phyloP scores from a whole-genome alignment of 2,329 filamentous ascomycete genomes.

The Colletotrichum sp. region DNA sequence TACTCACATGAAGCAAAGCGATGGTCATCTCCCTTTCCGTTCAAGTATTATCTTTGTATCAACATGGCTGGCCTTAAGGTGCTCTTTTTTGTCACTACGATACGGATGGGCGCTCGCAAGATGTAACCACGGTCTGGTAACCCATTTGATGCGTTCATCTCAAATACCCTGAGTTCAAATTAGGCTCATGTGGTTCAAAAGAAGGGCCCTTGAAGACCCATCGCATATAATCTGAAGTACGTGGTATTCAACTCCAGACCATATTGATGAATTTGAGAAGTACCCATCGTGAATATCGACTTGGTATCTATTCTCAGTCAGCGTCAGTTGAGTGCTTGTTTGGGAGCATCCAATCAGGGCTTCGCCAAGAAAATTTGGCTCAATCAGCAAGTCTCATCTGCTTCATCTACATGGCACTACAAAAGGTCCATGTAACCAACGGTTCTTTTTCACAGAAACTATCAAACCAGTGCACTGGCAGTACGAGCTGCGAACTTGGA shows the following conservation, averaged over 20 bases:
- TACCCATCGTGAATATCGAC: neutral
- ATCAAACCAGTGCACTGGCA: neutral
- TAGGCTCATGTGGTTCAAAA: neutral
- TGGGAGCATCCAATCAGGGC: neutral
- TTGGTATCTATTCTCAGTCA: neutral
- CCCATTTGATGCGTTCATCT: neutral
- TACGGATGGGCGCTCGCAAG: neutral
- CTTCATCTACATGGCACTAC: neutral
- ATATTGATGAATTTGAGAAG: neutral
- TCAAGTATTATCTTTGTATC: neutral
- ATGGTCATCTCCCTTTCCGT: accelerated
- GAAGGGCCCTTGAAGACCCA: neutral
- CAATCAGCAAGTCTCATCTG: neutral
- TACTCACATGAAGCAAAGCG: neutral
- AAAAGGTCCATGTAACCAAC: neutral
- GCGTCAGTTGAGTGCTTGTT: neutral
- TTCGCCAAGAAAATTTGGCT: neutral
- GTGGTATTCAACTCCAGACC: no score
- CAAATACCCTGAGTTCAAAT: neutral
- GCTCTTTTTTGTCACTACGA: neutral
- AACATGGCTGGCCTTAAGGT: neutral
- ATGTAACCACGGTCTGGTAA: neutral
- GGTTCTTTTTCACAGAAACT: neutral
- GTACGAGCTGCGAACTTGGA: neutral
- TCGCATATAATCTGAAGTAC: accelerated